Base-by-base conservation (phyloP, 305 asterid species). In the Fraxinus dipetala region DNA sequence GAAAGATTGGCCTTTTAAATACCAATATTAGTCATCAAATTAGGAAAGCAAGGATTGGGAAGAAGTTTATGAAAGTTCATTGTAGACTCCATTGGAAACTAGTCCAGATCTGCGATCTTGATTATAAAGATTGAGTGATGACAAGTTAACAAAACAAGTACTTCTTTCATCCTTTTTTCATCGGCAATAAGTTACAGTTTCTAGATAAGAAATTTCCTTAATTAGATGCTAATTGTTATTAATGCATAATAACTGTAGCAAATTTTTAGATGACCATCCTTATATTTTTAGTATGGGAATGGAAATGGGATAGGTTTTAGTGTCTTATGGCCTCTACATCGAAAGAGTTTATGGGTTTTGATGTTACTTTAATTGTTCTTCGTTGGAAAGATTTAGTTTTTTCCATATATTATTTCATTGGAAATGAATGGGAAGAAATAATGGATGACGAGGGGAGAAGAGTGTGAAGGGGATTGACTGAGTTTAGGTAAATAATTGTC, bases 381-480 rank as follows among this genome's bases (percentile, higher is more conserved):
- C 13, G 13, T 67, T 7, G 40, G 40, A 14, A 32, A 30, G 45
- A 32, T 22, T 24, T 28, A 10, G 16, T 22, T 9, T 9, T 63
- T 61, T 61, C 70, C 28, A 56, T 56, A 5, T 18, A n/a, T 51
- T 56, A 56, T 18, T 56, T 56, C 24, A 18, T 56, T 56, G 10
- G 26, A 56, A 56, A 18, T 56, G 67, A 56, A 56, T 18, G 67
- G 28, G 67, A 56, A 56, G 28, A 56, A 67, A 40, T 75, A 84
- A 86, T 82, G 89, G 82, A 84, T 24, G 31, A 73, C 2, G 35
- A 18, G 45, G 59, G 38, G 77, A 56, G 72, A 11, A 76, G 76
- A 35, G 84, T 79, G 86, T 45, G 78, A 54, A 22, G 5, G 72
- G 5, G 32, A 63, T 22, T 22, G 32, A 61, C 70, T 30, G 73